Evolutionary conservation across 352 stramenopile genomes (phyloP), one percentile per base, ranked within the genome.

Genomic region (Pythium phragmiticola): DNA sequence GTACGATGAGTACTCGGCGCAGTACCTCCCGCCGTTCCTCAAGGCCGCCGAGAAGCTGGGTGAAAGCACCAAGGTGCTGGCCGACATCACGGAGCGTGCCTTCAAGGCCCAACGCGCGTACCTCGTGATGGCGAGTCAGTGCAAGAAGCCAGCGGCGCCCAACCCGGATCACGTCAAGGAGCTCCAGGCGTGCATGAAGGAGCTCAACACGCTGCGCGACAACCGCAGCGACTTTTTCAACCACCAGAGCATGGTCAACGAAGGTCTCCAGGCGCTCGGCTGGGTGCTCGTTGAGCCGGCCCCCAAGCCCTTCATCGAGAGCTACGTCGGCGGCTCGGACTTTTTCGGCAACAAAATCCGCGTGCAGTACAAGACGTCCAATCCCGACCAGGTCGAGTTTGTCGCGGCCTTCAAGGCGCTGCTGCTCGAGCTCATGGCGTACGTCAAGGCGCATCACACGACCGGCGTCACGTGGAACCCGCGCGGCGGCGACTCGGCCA

Each of bases 321-420:
- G 92, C 65, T 98, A 96, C 64, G 80, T 99, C 60, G 96, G 91
- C 45, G 93, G 88, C 48, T 94, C 85, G 43, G 96, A 99, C 70
- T 99, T 98, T 76, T 99, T 95, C 92, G 92, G 92, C 48, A 99
- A 99, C 80, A 98, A 98, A 73, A 98, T 99, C 74, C 83, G 97
- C 53, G 97, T 98, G 73, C 88, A 98, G 71, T 98, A 90, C 80
- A 98, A 98, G 68, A 96, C 94, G 36, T 88, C 90, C 57, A 87
- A 94, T 42, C 77, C 89, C 4, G 81, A 94, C 43, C 95, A 98
- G 49, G 85, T 98, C 55, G 84, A 82, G 21, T 99, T 98, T 67
- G 98, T 98, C 57, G 85, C 97, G 75, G 75, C 79, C 9, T 94
- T 99, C 64, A 99, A 99, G 77, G 80, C 68, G 34, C 66, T 98